phyloP scores from a whole-genome alignment of 2,329 filamentous ascomycete genomes.

The Ophiocordyceps robertsii region DNA sequence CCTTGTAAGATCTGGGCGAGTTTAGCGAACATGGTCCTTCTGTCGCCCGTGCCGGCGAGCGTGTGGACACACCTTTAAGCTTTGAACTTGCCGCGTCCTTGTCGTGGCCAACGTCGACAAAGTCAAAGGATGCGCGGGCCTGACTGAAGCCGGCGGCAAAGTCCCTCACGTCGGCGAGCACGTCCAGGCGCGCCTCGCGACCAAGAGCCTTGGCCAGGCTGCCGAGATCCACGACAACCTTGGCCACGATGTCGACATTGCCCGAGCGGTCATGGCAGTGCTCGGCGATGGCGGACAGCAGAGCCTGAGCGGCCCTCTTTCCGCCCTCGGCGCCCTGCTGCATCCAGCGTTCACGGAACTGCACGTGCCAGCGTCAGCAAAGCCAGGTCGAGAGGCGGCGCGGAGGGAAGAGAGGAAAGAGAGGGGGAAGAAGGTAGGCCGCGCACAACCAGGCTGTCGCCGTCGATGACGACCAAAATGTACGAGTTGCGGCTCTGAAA shows the following conservation, averaged over 20 bases:
- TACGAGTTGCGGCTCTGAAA: conserved; percentile 42
- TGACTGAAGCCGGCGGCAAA: conserved; percentile 49
- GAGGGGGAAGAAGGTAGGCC: conserved; percentile 1
- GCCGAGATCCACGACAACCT: conserved; percentile 40
- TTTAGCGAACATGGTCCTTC: too few species aligned
- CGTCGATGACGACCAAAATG: conserved; percentile 47
- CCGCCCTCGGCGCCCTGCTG: conserved; percentile 41
- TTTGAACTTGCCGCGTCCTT: conserved; percentile 48
- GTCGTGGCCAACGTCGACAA: conserved; percentile 46
- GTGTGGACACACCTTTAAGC: conserved; percentile 35
- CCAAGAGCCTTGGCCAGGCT: conserved; percentile 36
- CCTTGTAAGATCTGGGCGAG: conserved; percentile 28
- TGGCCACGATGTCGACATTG: conserved; percentile 40
- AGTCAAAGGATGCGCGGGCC: conserved; percentile 45
- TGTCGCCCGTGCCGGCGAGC: too few species aligned
- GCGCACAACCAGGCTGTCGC: conserved; percentile 44
- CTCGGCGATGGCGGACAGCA: conserved; percentile 33
- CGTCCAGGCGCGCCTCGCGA: conserved; percentile 31
- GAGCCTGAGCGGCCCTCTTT: conserved; percentile 34
- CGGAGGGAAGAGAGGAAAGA: neutral
- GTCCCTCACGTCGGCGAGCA: conserved; percentile 32
- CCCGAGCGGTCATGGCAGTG: conserved; percentile 29
- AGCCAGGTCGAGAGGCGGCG: too few species aligned
- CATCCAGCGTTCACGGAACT: conserved; percentile 46
- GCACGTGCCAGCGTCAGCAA: neutral